Conservation (phyloP, 768 basidiomycete genomes). For the Paxillus involutus region DNA sequence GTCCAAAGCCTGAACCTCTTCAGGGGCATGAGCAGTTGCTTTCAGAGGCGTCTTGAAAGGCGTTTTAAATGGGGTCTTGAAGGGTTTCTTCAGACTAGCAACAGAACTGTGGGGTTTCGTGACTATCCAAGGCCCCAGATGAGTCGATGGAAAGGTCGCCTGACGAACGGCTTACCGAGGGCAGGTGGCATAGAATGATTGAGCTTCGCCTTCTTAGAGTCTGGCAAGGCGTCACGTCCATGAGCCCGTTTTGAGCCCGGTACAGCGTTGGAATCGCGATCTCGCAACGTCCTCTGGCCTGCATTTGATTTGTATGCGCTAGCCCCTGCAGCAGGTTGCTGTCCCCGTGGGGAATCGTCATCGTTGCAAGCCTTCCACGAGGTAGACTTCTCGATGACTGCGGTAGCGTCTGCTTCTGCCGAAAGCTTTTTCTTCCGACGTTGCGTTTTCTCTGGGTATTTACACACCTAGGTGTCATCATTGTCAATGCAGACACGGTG, state of each 20-base stretch:
- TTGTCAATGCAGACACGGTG: neutral
- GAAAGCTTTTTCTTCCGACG: slow-evolving; percentile 52
- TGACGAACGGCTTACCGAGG: slow-evolving; percentile 17
- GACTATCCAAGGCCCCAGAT: slow-evolving; percentile 28
- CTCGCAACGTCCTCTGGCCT: slow-evolving; percentile 22
- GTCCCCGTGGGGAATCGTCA: slow-evolving; percentile 16
- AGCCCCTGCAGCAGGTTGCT: neutral
- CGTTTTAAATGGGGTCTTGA: slow-evolving; percentile 42
- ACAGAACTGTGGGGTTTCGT: slow-evolving; percentile 49
- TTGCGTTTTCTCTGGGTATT: slow-evolving; percentile 67
- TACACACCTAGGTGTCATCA: slow-evolving; percentile 60
- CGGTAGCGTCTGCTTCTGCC: slow-evolving; percentile 32
- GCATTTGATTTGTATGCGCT: neutral
- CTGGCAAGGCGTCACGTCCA: slow-evolving; percentile 8
- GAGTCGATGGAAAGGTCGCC: neutral
- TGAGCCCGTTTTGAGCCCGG: slow-evolving; percentile 25
- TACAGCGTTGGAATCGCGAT: slow-evolving; percentile 12
- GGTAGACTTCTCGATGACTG: slow-evolving; percentile 14
- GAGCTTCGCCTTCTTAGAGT: slow-evolving; percentile 22
- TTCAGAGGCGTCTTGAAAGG: slow-evolving; percentile 33
- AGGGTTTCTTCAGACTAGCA: slow-evolving; percentile 46
- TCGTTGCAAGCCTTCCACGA: slow-evolving; percentile 27
- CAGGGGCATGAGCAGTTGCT: neutral
- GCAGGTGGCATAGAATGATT: slow-evolving; percentile 19
- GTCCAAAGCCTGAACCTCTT: neutral